Conservation (phyloP, 1,284 basidiomycete species). For the Ganoderma lingzhi region DNA sequence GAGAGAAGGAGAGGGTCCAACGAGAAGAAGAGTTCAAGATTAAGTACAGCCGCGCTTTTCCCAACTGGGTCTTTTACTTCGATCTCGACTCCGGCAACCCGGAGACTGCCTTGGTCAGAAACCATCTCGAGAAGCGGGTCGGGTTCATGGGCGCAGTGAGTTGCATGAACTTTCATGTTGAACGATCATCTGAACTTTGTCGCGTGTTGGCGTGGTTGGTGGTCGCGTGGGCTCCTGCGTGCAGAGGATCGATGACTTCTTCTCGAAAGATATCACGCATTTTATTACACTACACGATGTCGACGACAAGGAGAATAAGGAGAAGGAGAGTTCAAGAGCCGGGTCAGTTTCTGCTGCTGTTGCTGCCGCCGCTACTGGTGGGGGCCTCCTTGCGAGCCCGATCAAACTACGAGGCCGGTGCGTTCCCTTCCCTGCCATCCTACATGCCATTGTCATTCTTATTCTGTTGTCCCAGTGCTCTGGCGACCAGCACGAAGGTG, state of each 20-base stretch:
- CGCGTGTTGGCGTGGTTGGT: neutral
- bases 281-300: slow-evolving; percentile 70
- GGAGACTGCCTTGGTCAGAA: slow-evolving; percentile 53
- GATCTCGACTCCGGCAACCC: slow-evolving; percentile 70
- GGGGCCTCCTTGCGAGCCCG: slow-evolving; percentile 63
- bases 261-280: slow-evolving; percentile 87
- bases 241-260: slow-evolving; percentile 86
- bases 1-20: slow-evolving; percentile 44
- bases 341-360: slow-evolving; percentile 6
- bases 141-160: slow-evolving; percentile 81
- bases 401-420: slow-evolving; percentile 68
- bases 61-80: slow-evolving; percentile 87
- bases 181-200: slow-evolving; percentile 7
- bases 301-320: slow-evolving; percentile 71
- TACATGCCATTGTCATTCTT: neutral
- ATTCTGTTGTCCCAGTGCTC: slow-evolving; percentile 8
- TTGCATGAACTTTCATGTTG: slow-evolving; percentile 31
- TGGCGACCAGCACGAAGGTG: slow-evolving; percentile 20
- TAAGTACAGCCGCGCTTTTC: slow-evolving; percentile 89
- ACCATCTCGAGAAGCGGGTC: slow-evolving; percentile 63
- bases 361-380: slow-evolving; percentile 17
- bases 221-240: neutral
- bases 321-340: slow-evolving; percentile 37
- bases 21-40: slow-evolving; percentile 79
- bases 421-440: slow-evolving; percentile 34